Conservation (phyloP, 1,284 basidiomycete species). For the Puccinia horiana region DNA sequence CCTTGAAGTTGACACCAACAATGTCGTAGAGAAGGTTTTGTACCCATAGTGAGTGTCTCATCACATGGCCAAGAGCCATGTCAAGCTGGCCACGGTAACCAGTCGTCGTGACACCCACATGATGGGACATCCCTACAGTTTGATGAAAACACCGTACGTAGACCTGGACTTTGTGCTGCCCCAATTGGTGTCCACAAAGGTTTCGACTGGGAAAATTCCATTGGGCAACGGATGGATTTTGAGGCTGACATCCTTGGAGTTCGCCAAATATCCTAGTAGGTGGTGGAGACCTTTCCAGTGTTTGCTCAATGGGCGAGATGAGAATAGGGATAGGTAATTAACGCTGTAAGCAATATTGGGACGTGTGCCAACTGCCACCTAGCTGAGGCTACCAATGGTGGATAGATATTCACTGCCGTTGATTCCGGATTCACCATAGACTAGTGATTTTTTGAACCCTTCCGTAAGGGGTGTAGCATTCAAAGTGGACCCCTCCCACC, state of each 20-base stretch:
- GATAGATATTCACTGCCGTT: neutral
- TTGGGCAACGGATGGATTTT: neutral
- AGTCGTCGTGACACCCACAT: neutral
- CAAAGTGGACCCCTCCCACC: neutral
- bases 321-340: neutral
- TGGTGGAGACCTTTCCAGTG: slow-evolving; percentile 24
- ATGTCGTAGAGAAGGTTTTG: slow-evolving; percentile 11
- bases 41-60: neutral
- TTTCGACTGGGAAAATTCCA: neutral
- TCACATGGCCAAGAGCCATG: slow-evolving; percentile 1
- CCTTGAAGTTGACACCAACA: too few species aligned
- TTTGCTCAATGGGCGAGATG: neutral
- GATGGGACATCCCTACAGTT: neutral
- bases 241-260: neutral
- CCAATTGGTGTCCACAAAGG: neutral
- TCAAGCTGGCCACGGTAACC: neutral
- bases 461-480: neutral
- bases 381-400: neutral
- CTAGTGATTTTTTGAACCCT: neutral
- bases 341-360: slow-evolving; percentile 24
- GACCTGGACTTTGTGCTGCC: neutral
- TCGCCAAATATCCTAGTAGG: neutral
- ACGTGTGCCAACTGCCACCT: slow-evolving; percentile 2
- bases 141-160: neutral
- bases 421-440: neutral